phyloP scores from a whole-genome alignment of 495 filamentous ascomycete species.

The Penicillium riverlandense region DNA sequence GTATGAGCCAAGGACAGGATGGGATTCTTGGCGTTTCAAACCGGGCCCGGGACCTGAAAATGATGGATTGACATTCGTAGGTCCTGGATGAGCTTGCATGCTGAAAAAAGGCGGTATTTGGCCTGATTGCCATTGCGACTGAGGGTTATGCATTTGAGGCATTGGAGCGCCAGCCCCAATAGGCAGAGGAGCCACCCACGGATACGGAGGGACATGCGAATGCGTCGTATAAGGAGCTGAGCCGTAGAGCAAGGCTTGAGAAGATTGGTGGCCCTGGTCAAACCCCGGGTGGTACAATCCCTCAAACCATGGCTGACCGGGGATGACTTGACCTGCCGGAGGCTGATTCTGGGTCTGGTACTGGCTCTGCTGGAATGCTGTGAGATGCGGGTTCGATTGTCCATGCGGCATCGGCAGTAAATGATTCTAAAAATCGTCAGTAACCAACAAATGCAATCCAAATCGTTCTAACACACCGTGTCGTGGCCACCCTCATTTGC shows the following conservation, averaged over 20 bases:
- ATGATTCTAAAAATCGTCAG: constrained; percentile 2
- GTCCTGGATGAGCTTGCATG: no score
- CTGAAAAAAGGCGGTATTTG: background rate
- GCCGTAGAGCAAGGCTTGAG: no score
- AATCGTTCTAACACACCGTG: constrained; percentile 5
- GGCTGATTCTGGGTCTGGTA: background rate
- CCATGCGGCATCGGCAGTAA: background rate
- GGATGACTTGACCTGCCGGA: no score
- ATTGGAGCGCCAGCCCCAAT: background rate
- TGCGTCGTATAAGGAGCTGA: no score
- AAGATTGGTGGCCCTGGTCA: no score
- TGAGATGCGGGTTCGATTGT: background rate
- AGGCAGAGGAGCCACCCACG: background rate
- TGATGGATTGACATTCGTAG: background rate
- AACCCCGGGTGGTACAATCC: no score
- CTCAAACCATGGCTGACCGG: no score
- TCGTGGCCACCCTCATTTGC: constrained; percentile 2
- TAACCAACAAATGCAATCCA: background rate
- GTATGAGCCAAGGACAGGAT: background rate
- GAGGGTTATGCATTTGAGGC: no score
- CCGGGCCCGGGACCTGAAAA: constrained; percentile 56
- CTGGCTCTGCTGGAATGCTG: background rate
- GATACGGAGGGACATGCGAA: background rate
- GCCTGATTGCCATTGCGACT: background rate
- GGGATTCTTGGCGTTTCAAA: constrained; percentile 22